phyloP scores from a whole-genome alignment of 768 basidiomycete genomes.

The Collybia sp. region DNA sequence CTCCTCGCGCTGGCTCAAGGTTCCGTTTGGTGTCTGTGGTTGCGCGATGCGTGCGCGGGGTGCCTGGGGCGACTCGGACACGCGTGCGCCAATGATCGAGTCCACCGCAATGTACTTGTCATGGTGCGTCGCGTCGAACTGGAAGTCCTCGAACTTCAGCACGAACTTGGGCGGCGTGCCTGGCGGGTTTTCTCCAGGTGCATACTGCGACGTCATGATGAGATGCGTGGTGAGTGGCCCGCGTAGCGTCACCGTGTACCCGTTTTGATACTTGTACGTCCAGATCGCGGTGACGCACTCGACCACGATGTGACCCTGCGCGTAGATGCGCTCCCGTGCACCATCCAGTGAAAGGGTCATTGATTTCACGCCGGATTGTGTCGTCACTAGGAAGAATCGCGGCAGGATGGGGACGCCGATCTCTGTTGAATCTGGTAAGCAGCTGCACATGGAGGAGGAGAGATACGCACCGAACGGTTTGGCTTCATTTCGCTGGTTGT shows the following conservation, averaged over 20 bases:
- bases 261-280: conserved; percentile 79
- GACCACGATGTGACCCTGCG: conserved; percentile 47
- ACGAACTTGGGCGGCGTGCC: conserved; percentile 16
- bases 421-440: conserved; percentile 37
- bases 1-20: conserved; percentile 33
- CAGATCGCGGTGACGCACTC: conserved; percentile 74
- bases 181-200: conserved; percentile 19
- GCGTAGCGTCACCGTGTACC: conserved; percentile 72
- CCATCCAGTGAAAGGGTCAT: conserved; percentile 80
- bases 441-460: conserved; percentile 5
- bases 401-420: conserved; percentile 77
- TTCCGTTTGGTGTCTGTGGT: conserved; percentile 20
- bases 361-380: conserved; percentile 79
- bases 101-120: conserved; percentile 75
- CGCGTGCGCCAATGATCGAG: conserved; percentile 46
- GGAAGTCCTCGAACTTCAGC: conserved; percentile 69
- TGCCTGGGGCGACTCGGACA: conserved; percentile 35
- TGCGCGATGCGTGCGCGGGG: conserved; percentile 22
- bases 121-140: conserved; percentile 68
- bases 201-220: conserved; percentile 27
- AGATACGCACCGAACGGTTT: conserved; percentile 74
- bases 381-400: conserved; percentile 81
- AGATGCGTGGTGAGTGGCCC: conserved; percentile 73
- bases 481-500: conserved; percentile 72
- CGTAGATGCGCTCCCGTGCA: conserved; percentile 57